Conservation (phyloP, 176 grass and related monocot species). For the Pontederia paniculata region DNA sequence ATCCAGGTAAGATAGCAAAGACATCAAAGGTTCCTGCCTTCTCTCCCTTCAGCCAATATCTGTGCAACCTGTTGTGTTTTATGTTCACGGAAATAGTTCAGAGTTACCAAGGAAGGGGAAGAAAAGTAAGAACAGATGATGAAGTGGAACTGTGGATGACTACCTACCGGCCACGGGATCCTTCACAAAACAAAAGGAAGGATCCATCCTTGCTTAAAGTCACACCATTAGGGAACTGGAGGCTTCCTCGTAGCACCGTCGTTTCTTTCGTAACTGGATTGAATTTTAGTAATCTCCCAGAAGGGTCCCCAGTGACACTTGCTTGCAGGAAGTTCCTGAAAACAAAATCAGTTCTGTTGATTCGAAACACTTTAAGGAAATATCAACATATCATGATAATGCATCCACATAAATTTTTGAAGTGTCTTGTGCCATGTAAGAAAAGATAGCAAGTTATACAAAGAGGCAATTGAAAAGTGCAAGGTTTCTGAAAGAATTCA, state of each 20-base stretch:
- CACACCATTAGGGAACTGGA: conserved; percentile 90
- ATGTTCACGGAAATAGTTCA: conserved; percentile 2
- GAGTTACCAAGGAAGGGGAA: not conserved
- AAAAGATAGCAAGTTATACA: too few relatives aligned
- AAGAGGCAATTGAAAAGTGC: too few relatives aligned
- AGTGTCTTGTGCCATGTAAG: too few relatives aligned
- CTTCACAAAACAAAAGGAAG: conserved; percentile 86
- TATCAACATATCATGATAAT: too few relatives aligned
- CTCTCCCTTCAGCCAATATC: conserved; percentile 90
- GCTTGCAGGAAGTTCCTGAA: conserved; percentile 83
- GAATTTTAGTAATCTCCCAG: conserved; percentile 81
- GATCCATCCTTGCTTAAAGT: conserved; percentile 78
- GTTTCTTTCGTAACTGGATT: conserved; percentile 57
- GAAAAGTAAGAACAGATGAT: not conserved
- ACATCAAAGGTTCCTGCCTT: conserved; percentile 65
- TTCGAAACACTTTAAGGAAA: too few relatives aligned
- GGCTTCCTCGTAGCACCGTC: conserved; percentile 49
- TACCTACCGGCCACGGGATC: conserved; percentile 50
- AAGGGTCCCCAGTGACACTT: conserved; percentile 65
- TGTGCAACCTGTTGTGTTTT: conserved; percentile 41
- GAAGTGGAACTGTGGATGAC: not conserved
- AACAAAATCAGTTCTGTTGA: not conserved
- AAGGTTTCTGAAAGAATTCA: too few relatives aligned
- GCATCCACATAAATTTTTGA: too few relatives aligned
- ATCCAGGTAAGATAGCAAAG: conserved; percentile 64